These are phyloP conservation scores for Beauveria medogensis DNA, from an alignment of 2,329 filamentous ascomycete species.

Conservation along the genomic window DNA sequence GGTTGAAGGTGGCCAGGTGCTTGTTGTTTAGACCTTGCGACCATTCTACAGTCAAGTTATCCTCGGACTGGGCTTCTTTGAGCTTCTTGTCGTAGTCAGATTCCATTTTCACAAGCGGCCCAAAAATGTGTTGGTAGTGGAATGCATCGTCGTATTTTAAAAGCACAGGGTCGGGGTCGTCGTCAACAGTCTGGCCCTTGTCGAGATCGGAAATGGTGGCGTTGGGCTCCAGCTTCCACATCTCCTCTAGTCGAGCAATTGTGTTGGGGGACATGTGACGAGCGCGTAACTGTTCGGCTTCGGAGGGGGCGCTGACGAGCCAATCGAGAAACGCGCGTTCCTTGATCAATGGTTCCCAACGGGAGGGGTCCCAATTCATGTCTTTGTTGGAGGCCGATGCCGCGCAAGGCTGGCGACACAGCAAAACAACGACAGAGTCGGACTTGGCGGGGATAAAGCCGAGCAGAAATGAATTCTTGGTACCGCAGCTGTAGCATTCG, in stretches of 20 bases:
- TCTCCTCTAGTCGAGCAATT: slow-evolving; percentile 92
- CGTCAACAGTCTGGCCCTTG: slow-evolving; percentile 83
- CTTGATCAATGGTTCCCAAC: slow-evolving; percentile 96
- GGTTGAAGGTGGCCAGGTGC: slow-evolving; percentile 86
- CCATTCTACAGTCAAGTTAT: slow-evolving; percentile 90
- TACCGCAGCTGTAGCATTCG: slow-evolving; percentile 98
- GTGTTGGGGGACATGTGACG: slow-evolving; percentile 88
- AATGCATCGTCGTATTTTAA: slow-evolving; percentile 95
- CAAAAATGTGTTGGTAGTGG: slow-evolving; percentile 98
- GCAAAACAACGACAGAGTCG: slow-evolving; percentile 91
- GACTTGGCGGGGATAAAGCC: slow-evolving; percentile 98
- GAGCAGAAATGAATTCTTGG: slow-evolving; percentile 96
- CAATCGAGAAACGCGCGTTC: slow-evolving; percentile 91
- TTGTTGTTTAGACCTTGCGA: slow-evolving; percentile 95
- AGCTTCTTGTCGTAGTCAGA: slow-evolving; percentile 98
- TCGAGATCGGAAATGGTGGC: slow-evolving; percentile 89
- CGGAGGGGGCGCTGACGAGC: slow-evolving; percentile 82
- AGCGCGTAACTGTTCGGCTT: slow-evolving; percentile 91
- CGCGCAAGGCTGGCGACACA: slow-evolving; percentile 94
- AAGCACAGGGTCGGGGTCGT: slow-evolving; percentile 87
- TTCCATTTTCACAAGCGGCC: slow-evolving; percentile 96
- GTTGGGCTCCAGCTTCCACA: slow-evolving; percentile 93
- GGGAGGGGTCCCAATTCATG: slow-evolving; percentile 98
- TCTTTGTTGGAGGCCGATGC: slow-evolving; percentile 94
- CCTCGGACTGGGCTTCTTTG: slow-evolving; percentile 96